Percentiles rank a stretch among this genome's conserved stretches.
These are phyloP conservation scores for Thraustochytrium sp. DNA, from an alignment of 352 stramenopile genomes.

Conservation along the genomic window DNA sequence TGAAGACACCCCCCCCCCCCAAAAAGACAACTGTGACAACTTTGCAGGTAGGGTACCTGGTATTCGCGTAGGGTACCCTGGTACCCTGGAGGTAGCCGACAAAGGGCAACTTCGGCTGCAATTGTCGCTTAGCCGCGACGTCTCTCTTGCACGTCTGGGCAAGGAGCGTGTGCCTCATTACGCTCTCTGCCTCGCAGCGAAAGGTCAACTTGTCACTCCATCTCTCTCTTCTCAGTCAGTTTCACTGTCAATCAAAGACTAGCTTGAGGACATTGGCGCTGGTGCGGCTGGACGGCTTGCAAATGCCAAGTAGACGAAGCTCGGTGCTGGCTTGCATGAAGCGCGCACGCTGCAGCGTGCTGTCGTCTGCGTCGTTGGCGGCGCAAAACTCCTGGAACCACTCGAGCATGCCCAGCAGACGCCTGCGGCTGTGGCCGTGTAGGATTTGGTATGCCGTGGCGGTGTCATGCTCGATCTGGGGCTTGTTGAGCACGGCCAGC, in stretches of 20 bases:
- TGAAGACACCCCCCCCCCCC: neutral
- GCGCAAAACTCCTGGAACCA: conserved; percentile 27
- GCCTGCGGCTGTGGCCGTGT: neutral
- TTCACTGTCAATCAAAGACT: conserved; percentile 4
- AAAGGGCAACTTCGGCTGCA: no score
- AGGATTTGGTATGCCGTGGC: conserved; percentile 6
- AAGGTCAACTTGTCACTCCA: no score
- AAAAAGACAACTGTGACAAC: no score
- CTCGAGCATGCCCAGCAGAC: neutral
- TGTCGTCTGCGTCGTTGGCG: neutral
- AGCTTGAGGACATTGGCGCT: neutral
- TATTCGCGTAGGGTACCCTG: no score
- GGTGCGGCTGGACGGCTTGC: neutral
- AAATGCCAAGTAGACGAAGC: neutral
- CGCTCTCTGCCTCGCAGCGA: no score
- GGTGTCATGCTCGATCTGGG: neutral
- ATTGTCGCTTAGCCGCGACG: no score
- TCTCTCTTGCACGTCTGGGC: no score
- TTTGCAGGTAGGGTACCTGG: no score
- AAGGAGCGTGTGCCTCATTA: no score
- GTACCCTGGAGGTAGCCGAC: no score
- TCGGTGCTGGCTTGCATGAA: conserved; percentile 25
- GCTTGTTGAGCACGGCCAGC: neutral
- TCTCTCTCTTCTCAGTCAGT: no score
- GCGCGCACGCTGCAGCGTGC: neutral